Percentiles rank a stretch among this genome's conserved stretches.
These are phyloP conservation scores for Euphrasia arctica DNA, from an alignment of 305 asterid genomes.

Conservation along the genomic window DNA sequence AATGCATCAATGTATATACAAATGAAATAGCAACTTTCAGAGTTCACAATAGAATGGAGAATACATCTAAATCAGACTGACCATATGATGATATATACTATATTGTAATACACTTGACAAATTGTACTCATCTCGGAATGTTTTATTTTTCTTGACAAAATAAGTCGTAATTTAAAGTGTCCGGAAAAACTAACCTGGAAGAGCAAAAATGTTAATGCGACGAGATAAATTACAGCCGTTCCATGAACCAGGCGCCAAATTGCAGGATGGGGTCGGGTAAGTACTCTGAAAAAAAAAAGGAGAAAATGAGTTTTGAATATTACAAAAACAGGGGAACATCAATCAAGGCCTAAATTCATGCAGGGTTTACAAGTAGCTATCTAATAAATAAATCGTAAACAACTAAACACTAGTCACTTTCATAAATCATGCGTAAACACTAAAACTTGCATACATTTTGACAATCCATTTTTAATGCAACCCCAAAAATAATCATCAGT, in stretches of 20 bases:
- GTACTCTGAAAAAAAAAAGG: constrained; percentile 53
- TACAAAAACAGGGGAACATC: no score
- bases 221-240: constrained; percentile 91
- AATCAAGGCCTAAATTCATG: not conserved
- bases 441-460: not conserved
- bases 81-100: not conserved
- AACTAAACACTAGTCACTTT: not conserved
- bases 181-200: constrained; percentile 69
- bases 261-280: constrained; percentile 98
- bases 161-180: constrained; percentile 13
- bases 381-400: not conserved
- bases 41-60: not conserved
- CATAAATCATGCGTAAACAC: not conserved
- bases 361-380: not conserved
- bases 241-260: constrained; percentile 99
- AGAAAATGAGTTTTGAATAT: no score
- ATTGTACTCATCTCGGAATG: not conserved
- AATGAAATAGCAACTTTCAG: constrained; percentile 12
- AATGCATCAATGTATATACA: constrained; percentile 23
- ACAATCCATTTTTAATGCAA: not conserved
- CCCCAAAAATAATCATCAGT: not conserved
- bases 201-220: constrained; percentile 86
- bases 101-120: no score
- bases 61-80: not conserved
- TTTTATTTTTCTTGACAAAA: not conserved